Conservation (phyloP, 2,329 filamentous ascomycete species). For the Diplocarpon mali region DNA sequence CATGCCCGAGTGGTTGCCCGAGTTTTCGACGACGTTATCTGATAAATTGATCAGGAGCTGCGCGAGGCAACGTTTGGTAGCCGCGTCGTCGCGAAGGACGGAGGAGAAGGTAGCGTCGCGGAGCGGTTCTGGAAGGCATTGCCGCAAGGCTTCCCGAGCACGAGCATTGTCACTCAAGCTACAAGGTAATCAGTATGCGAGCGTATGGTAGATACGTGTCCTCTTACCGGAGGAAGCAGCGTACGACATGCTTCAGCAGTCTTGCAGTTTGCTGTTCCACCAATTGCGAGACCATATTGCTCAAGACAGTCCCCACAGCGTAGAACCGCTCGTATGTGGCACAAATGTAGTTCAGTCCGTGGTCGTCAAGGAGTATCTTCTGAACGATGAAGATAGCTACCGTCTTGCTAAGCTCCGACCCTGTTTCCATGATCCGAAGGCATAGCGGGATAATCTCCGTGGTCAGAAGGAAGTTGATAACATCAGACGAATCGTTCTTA, state of each 20-base stretch:
- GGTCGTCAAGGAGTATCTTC: conserved; percentile 94
- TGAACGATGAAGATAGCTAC: conserved; percentile 99
- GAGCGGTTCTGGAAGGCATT: conserved; percentile 97
- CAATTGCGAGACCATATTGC: conserved; percentile 96
- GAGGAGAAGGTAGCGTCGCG: conserved; percentile 95
- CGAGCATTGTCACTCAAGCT: conserved; percentile 94
- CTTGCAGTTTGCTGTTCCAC: conserved; percentile 96
- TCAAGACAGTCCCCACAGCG: conserved; percentile 90
- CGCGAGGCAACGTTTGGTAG: conserved; percentile 94
- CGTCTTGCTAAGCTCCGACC: conserved; percentile 95
- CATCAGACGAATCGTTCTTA: conserved; percentile 96
- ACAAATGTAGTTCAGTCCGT: conserved; percentile 95
- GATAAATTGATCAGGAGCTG: conserved; percentile 94
- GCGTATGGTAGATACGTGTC: not conserved
- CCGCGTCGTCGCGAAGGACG: conserved; percentile 90
- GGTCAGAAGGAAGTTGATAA: conserved; percentile 97
- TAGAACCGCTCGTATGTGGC: conserved; percentile 98
- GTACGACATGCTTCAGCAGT: conserved; percentile 91
- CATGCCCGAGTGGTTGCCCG: conserved; percentile 25
- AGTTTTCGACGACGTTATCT: conserved; percentile 58
- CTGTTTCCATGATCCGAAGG: conserved; percentile 97
- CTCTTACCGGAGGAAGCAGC: conserved; percentile 84
- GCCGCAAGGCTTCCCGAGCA: conserved; percentile 84
- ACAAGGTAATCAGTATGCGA: conserved; percentile 8
- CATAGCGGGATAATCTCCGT: conserved; percentile 98